Conservation (phyloP, 129 eudicot genomes). For the Flaveria bidentis region DNA sequence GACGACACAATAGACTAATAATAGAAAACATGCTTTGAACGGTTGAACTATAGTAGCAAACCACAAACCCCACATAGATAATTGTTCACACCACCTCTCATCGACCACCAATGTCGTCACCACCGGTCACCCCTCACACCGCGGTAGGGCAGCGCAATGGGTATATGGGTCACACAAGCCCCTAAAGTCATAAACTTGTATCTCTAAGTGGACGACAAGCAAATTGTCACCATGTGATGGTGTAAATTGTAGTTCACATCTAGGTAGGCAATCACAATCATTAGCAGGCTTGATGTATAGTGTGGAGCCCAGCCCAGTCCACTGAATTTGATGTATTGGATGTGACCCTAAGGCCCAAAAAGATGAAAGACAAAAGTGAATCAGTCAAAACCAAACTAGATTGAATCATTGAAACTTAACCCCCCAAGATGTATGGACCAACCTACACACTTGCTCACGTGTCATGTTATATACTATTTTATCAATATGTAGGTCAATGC, state of each 20-base stretch:
- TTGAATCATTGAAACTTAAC: neutral
- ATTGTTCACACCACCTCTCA: no score
- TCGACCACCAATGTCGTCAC: no score
- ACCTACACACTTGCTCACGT: conserved; percentile 1
- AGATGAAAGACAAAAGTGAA: neutral
- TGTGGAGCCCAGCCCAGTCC: neutral
- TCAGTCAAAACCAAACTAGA: conserved; percentile 18
- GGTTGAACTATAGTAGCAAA: no score
- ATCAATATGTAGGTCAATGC: neutral
- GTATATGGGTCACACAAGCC: neutral
- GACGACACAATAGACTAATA: no score
- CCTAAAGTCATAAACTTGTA: neutral
- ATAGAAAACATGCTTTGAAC: no score
- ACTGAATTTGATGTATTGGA: neutral
- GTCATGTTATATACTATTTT: conserved; percentile 5
- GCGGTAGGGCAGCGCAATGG: no score
- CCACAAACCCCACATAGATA: no score
- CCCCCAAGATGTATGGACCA: conserved; percentile 16
- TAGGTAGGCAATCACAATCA: conserved; percentile 14
- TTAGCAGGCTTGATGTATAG: neutral
- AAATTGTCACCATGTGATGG: conserved; percentile 1
- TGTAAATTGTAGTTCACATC: neutral
- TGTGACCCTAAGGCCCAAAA: conserved; percentile 19
- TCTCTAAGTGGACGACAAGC: neutral
- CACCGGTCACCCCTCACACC: no score